These are phyloP conservation scores for Tricholoma terreum DNA, from an alignment of 768 basidiomycete species.

Conservation along the genomic window DNA sequence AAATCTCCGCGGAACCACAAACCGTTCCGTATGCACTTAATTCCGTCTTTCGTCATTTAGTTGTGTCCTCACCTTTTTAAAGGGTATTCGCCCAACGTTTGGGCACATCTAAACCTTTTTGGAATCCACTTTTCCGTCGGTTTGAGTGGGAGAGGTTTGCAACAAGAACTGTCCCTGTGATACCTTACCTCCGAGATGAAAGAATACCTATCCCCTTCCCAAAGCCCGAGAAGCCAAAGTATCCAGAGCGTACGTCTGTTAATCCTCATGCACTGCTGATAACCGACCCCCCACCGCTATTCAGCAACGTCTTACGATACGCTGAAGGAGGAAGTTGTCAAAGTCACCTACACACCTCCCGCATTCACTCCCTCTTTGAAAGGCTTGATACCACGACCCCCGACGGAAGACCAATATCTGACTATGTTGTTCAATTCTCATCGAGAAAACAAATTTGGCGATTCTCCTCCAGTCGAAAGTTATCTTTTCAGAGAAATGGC, in stretches of 20 bases:
- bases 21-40: constrained; percentile 43
- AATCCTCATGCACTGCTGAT: background rate
- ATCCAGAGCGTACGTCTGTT: constrained; percentile 42
- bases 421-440: constrained; percentile 55
- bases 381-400: constrained; percentile 37
- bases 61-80: background rate
- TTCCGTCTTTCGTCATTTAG: background rate
- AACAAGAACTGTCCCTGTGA: constrained; percentile 55
- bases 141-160: constrained; percentile 77
- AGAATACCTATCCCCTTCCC: constrained; percentile 72
- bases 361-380: constrained; percentile 38
- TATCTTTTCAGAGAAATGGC: constrained; percentile 68
- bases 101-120: constrained; percentile 56
- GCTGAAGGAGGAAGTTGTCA: constrained; percentile 51
- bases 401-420: constrained; percentile 57
- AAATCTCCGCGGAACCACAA: constrained; percentile 33
- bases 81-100: constrained; percentile 81
- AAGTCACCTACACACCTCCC: constrained; percentile 71
- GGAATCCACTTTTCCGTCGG: constrained; percentile 50
- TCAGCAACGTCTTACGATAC: constrained; percentile 68
- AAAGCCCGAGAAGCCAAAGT: constrained; percentile 36
- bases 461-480: constrained; percentile 61
- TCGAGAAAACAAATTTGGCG: constrained; percentile 39
- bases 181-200: constrained; percentile 42
- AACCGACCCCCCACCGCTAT: constrained; percentile 3